Evolutionary conservation across 2,329 filamentous ascomycete species (phyloP).

Genomic region (Aspergillus eucalypticola): DNA sequence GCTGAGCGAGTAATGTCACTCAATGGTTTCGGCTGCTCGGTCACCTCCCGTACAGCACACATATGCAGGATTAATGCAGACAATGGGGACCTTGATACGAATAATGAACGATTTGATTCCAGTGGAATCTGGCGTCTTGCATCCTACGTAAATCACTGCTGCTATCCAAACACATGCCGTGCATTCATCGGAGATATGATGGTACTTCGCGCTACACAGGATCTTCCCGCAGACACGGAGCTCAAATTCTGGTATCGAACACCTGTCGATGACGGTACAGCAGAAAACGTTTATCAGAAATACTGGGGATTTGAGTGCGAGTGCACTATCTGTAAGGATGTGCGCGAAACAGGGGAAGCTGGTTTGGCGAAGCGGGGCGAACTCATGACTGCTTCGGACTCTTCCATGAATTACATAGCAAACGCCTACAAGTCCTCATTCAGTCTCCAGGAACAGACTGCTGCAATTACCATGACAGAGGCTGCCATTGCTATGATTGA

Average conservation of each 20-base stretch:
- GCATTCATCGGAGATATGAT: conserved; percentile 58
- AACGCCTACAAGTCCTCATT: background rate
- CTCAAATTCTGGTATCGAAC: conserved; percentile 45
- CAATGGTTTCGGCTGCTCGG: conserved; percentile 48
- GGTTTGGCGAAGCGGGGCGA: conserved; percentile 16
- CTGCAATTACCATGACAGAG: conserved; percentile 15
- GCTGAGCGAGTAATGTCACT: conserved; percentile 45
- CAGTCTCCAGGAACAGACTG: background rate
- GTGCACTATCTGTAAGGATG: conserved; percentile 27
- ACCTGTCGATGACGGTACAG: conserved; percentile 14
- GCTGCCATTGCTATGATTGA: conserved; percentile 15
- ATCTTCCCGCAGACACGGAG: conserved; percentile 50
- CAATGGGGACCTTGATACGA: background rate
- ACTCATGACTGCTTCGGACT: conserved; percentile 1
- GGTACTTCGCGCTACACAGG: conserved; percentile 50
- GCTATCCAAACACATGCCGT: conserved; percentile 49
- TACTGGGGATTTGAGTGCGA: conserved; percentile 30
- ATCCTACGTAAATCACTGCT: conserved; percentile 57
- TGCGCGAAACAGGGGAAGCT: conserved; percentile 1
- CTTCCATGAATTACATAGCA: background rate
- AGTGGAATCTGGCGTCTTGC: conserved; percentile 52
- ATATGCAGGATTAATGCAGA: conserved; percentile 4
- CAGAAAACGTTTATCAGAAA: conserved; percentile 1
- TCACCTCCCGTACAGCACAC: conserved; percentile 26
- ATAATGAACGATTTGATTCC: conserved; percentile 20